Conservation (phyloP, 164 flowering plant species). For the Nelumbo lutea region DNA sequence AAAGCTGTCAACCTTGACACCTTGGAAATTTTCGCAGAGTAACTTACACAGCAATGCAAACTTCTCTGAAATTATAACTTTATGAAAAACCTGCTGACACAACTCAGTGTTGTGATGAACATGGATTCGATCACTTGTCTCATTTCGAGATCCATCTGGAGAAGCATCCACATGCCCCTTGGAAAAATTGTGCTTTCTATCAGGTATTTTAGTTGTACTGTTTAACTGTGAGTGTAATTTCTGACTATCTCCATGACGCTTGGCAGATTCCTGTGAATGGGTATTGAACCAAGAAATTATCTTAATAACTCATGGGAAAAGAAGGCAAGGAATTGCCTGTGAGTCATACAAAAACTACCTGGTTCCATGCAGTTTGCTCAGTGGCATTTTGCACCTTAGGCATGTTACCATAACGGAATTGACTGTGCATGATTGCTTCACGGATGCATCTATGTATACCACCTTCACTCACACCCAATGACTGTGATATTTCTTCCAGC, state of each 20-base stretch:
- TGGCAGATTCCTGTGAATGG: constrained; percentile 29
- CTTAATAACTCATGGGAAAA: constrained; percentile 4
- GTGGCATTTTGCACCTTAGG: constrained; percentile 2
- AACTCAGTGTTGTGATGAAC: constrained; percentile 23
- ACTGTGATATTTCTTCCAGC: constrained; percentile 34
- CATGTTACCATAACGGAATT: constrained; percentile 9
- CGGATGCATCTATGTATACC: constrained; percentile 37
- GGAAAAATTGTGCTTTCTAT: constrained; percentile 7
- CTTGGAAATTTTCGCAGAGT: constrained; percentile 60
- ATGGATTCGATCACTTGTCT: constrained; percentile 16
- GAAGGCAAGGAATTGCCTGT: background rate
- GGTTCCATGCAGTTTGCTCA: constrained; percentile 4
- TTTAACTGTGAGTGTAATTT: constrained; percentile 13
- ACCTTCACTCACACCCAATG: constrained; percentile 31
- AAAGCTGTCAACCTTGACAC: constrained; percentile 43
- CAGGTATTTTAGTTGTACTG: constrained; percentile 1
- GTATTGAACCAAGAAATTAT: constrained; percentile 4
- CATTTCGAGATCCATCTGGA: constrained; percentile 19
- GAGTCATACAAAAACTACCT: constrained; percentile 9
- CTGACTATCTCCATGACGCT: constrained; percentile 10
- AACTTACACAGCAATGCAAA: constrained; percentile 57
- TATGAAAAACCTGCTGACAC: constrained; percentile 44
- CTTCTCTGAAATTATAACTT: constrained; percentile 49
- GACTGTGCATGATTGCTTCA: constrained; percentile 30
- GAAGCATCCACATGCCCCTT: constrained; percentile 11